Evolutionary conservation across 1,139 yeast genomes (phyloP).

Genomic region (Taphrina confusa): DNA sequence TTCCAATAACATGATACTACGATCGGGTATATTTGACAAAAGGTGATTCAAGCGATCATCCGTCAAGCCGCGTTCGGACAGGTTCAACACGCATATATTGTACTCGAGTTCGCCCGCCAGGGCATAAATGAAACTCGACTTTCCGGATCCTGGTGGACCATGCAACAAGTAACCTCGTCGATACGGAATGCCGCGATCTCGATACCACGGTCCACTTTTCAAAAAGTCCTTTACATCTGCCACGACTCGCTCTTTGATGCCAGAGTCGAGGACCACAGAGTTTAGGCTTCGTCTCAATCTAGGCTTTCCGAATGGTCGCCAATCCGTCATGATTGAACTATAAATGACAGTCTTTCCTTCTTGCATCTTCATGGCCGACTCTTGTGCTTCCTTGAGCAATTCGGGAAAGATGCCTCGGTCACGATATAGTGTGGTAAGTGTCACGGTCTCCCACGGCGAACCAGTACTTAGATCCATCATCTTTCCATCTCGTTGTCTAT

Average conservation of each 20-base stretch:
- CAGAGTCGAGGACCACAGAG: conserved; percentile 80
- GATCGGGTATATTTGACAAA: conserved; percentile 92
- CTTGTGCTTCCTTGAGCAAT: conserved; percentile 81
- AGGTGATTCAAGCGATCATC: conserved; percentile 92
- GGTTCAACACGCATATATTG: conserved; percentile 86
- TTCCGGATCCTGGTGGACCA: conserved; percentile 99
- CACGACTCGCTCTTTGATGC: conserved; percentile 65
- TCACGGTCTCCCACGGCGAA: conserved; percentile 92
- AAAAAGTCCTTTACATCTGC: conserved; percentile 79
- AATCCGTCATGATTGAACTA: conserved; percentile 97
- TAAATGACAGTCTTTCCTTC: conserved; percentile 93
- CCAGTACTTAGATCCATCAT: conserved; percentile 88
- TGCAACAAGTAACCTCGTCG: conserved; percentile 89
- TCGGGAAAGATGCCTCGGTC: conserved; percentile 72
- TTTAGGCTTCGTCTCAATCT: conserved; percentile 80
- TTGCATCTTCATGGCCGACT: conserved; percentile 73
- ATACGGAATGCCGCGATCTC: conserved; percentile 93
- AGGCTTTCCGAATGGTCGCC: conserved; percentile 98
- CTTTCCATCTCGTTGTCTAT: conserved; percentile 86
- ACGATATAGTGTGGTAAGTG: conserved; percentile 81
- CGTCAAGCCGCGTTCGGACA: conserved; percentile 86
- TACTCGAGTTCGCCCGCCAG: conserved; percentile 95
- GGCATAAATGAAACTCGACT: conserved; percentile 93
- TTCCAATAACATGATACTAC: conserved; percentile 80
- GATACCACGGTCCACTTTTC: conserved; percentile 83